These are phyloP conservation scores for Acephala macrosclerotiorum DNA, from an alignment of 2,329 filamentous ascomycete species.

Conservation along the genomic window DNA sequence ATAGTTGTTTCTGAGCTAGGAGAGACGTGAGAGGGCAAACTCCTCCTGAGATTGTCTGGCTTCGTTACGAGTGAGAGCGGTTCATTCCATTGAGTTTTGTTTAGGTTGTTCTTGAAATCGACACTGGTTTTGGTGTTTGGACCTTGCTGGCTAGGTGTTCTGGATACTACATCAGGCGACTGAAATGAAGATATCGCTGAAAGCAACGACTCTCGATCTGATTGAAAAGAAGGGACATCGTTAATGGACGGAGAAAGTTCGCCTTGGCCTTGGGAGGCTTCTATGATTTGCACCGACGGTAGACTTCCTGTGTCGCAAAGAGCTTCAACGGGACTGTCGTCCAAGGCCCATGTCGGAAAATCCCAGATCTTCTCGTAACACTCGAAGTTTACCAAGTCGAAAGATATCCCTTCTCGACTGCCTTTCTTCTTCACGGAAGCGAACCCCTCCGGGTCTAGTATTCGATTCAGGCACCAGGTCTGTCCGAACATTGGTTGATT, in stretches of 20 bases:
- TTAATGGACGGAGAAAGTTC: background rate
- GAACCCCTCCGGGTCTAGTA: background rate
- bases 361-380: background rate
- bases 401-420: background rate
- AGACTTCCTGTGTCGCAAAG: background rate
- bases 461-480: background rate
- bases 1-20: background rate
- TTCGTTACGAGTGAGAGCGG: background rate
- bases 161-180: background rate
- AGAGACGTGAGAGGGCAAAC: background rate
- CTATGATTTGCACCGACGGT: background rate
- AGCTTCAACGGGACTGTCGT: background rate
- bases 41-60: background rate
- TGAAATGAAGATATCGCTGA: background rate
- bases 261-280: background rate
- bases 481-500: background rate
- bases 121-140: background rate
- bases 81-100: background rate
- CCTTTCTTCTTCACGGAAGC: background rate
- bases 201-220: background rate
- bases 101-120: background rate
- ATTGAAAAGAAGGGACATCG: background rate
- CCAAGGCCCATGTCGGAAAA: background rate
- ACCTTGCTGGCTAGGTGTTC: background rate
- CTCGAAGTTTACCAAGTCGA: background rate